Base-by-base conservation (phyloP, 352 stramenopile genomes). In the Phytopythium cucurbitacearum region DNA sequence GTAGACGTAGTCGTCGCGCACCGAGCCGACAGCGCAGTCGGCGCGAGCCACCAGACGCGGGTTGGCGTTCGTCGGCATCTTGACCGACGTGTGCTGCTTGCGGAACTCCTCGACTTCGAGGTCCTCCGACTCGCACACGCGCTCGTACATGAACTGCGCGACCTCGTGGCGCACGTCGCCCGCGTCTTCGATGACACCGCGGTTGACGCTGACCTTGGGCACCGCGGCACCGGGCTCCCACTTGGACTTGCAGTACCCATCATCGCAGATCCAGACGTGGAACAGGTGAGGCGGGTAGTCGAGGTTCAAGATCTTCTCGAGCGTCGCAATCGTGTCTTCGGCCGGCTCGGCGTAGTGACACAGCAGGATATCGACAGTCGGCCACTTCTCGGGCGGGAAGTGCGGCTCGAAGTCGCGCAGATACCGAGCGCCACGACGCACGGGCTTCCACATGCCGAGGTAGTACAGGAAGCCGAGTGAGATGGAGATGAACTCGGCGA, bases 391-490 rank as follows among this genome's bases (percentile, higher is more conserved):
- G 0, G 73, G 68, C 9, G 75, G 73, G 45, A 89, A 87, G 47
- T 83, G 71, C 4, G 79, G 79, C 42, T 87, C 82, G 48, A 89
- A 89, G 42, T 89, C 79, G 2, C 64, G 53, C 16, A 89, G 54
- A 58, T 87, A 89, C 7, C 79, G 73, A 34, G 79, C 79, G 5
- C 79, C 79, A 33, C 79, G 79, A 64, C 79, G 79, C 39, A 89
- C 79, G 3, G 79, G 79, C 56, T 85, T 87, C 79, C 79, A 89
- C 79, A 89, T 89, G 34, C 79, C 79, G 34, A 89, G 64, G 57
- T 89, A 89, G 63, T 89, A 89, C 4, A 86, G 41, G 46, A 80
- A 81, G 0, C 79, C 79, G 13, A 89, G 68, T 6, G 73, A 67
- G 54, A 89, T 87, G 11, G 73, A 86, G 57, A 87, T 87, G 53